Conservation (phyloP, 1,284 basidiomycete species). For the Ceratobasidium sp. region DNA sequence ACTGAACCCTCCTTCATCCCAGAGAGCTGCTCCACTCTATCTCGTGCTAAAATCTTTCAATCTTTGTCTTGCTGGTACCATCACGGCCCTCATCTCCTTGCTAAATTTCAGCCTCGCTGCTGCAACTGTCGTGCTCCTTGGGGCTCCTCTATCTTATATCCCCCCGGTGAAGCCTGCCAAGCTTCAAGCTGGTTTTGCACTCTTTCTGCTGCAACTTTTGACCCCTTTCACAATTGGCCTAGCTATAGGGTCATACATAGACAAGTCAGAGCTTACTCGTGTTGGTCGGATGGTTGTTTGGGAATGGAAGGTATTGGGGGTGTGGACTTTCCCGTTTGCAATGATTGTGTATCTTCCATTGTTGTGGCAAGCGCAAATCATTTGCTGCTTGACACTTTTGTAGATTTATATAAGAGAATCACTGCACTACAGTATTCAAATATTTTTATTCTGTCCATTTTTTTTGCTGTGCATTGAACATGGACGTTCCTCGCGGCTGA, state of each 20-base stretch:
- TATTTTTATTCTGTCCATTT: background rate
- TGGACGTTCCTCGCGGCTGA: background rate
- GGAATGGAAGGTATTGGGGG: slow-evolving; percentile 45
- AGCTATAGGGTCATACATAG: background rate
- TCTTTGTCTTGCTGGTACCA: slow-evolving; percentile 77
- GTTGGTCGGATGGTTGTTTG: slow-evolving; percentile 42
- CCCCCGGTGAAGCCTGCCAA: slow-evolving; percentile 10
- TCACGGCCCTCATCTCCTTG: slow-evolving; percentile 83
- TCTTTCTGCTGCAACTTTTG: slow-evolving; percentile 19
- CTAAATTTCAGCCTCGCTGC: slow-evolving; percentile 89
- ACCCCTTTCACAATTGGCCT: slow-evolving; percentile 24
- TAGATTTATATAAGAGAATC: background rate
- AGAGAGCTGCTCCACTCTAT: slow-evolving; percentile 55
- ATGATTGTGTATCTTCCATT: slow-evolving; percentile 44
- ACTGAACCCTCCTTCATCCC: slow-evolving; percentile 37
- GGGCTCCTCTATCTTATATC: slow-evolving; percentile 51
- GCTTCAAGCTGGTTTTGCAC: background rate
- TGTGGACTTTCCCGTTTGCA: slow-evolving; percentile 45
- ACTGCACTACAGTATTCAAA: background rate
- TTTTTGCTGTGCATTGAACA: background rate
- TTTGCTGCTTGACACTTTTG: slow-evolving; percentile 33
- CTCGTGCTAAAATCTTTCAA: slow-evolving; percentile 71
- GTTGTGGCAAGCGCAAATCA: slow-evolving; percentile 41
- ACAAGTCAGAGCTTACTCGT: slow-evolving; percentile 13
- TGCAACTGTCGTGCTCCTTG: slow-evolving; percentile 66